phyloP scores from a whole-genome alignment of 305 asterid species.

The Fraxinus velutina region DNA sequence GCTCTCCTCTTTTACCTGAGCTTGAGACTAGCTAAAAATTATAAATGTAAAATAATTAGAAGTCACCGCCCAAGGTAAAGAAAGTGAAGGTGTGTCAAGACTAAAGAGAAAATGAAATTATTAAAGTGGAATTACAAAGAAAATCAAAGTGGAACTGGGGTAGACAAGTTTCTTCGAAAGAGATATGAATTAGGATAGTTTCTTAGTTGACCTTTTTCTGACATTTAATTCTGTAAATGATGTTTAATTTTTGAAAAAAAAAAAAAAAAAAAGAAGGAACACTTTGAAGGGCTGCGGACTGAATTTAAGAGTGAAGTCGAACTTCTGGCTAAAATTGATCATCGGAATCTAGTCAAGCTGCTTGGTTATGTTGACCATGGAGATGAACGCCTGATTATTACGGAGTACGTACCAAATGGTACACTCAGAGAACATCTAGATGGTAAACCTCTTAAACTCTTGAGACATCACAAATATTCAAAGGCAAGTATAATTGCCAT shows the following conservation, averaged over 20 bases:
- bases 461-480: slow-evolving; percentile 2
- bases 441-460: slow-evolving; percentile 50
- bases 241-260: background rate
- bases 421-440: slow-evolving; percentile 94
- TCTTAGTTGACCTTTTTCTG: background rate
- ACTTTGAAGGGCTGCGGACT: slow-evolving; percentile 51
- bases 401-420: slow-evolving; percentile 90
- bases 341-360: slow-evolving; percentile 86
- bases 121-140: background rate
- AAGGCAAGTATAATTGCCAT: background rate
- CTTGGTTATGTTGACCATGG: slow-evolving; percentile 91
- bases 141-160: background rate
- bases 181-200: background rate
- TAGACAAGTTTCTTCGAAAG: background rate
- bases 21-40: background rate
- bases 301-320: slow-evolving; percentile 92
- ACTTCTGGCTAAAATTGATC: slow-evolving; percentile 91
- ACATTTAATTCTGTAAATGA: background rate
- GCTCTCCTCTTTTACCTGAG: background rate
- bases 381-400: slow-evolving; percentile 75
- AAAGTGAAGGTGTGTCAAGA: background rate
- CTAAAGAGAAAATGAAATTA: background rate
- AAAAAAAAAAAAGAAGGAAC: slow-evolving; percentile 41
- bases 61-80: background rate
- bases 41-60: background rate